Evolutionary conservation across 225 moss, liverwort and hornwort species (phyloP).

Genomic region (Physcomitrium patens): DNA sequence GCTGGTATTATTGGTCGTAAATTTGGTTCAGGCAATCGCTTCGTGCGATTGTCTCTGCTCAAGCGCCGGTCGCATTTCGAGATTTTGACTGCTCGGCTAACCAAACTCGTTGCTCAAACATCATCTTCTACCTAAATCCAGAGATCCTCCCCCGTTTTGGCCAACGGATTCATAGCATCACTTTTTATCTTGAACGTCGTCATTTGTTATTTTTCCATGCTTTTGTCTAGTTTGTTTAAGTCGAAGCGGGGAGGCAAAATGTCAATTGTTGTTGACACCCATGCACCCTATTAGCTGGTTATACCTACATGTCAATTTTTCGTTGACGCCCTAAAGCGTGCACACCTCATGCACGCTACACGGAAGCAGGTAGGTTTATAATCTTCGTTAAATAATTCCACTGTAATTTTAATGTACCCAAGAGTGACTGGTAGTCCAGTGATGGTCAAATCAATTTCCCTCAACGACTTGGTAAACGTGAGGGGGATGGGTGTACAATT

Average conservation of each 20-base stretch:
- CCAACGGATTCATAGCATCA: background rate
- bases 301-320: background rate
- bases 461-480: background rate
- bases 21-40: conserved; percentile 43
- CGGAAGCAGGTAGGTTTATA: conserved; percentile 1
- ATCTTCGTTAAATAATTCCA: conserved; percentile 1
- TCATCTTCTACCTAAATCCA: conserved; percentile 1
- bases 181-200: background rate
- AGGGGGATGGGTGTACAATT: conserved; percentile 23
- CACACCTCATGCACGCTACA: no score
- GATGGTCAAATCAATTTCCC: background rate
- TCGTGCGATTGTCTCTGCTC: conserved; percentile 55
- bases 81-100: conserved; percentile 44
- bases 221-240: background rate
- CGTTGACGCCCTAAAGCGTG: background rate
- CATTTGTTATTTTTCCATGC: background rate
- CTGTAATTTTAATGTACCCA: background rate
- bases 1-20: conserved; percentile 41
- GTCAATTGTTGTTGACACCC: no score
- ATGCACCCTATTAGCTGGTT: no score
- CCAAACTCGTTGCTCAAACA: conserved; percentile 37
- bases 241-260: no score
- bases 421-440: background rate
- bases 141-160: no score
- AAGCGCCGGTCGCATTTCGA: conserved; percentile 59